Conservation (phyloP, 768 basidiomycete genomes). For the Boletus speciosus region DNA sequence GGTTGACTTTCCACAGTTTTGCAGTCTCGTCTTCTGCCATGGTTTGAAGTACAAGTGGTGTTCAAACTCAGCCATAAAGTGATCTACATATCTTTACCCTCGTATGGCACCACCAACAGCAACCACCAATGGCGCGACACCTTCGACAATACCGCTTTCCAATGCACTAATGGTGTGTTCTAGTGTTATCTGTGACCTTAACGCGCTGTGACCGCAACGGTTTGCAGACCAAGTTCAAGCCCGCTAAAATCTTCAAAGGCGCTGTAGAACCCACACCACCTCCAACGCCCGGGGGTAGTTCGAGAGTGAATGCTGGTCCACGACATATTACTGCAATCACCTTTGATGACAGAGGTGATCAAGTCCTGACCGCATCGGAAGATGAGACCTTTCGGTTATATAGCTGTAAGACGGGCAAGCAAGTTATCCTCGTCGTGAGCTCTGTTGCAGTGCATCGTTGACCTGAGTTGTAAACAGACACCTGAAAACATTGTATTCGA, state of each 20-base stretch:
- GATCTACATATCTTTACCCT: constrained; percentile 11
- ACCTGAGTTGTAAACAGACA: constrained; percentile 46
- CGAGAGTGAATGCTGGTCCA: constrained; percentile 41
- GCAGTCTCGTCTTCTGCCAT: constrained; percentile 84
- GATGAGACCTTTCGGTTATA: constrained; percentile 92
- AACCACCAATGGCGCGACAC: constrained; percentile 33
- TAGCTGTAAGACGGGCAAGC: constrained; percentile 89
- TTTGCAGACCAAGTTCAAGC: constrained; percentile 69
- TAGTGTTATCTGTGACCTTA: background rate
- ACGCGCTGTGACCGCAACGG: background rate
- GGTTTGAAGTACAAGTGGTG: constrained; percentile 29
- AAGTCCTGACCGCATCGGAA: constrained; percentile 80
- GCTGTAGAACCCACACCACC: constrained; percentile 63
- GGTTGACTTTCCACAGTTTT: constrained; percentile 91
- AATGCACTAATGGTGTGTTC: constrained; percentile 49
- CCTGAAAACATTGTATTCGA: constrained; percentile 77
- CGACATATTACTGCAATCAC: constrained; percentile 82
- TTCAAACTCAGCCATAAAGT: constrained; percentile 55
- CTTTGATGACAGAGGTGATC: constrained; percentile 90
- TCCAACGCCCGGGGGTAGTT: constrained; percentile 40
- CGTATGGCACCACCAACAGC: constrained; percentile 41
- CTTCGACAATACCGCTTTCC: constrained; percentile 41
- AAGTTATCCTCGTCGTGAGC: constrained; percentile 45
- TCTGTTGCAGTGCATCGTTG: constrained; percentile 22
- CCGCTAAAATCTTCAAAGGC: constrained; percentile 83